phyloP scores from a whole-genome alignment of 164 flowering plant genomes.

The Aristolochia fimbriata region DNA sequence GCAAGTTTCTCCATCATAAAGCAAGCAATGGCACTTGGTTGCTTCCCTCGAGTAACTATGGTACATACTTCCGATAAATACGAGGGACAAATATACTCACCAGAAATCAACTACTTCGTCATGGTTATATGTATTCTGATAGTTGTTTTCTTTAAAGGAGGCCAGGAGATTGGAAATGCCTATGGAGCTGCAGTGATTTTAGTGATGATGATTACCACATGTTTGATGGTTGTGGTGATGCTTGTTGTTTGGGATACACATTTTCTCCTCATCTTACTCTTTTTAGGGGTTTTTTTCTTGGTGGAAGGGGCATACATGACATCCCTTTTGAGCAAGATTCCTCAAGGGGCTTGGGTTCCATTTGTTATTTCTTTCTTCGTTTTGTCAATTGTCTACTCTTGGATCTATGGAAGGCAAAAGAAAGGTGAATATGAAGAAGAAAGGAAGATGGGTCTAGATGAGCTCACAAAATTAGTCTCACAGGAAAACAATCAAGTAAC shows the following conservation, averaged over 20 bases:
- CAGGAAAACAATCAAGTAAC: not conserved
- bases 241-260: conserved; percentile 18
- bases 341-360: conserved; percentile 23
- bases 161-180: conserved; percentile 18
- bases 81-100: conserved; percentile 80
- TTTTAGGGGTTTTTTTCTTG: conserved; percentile 6
- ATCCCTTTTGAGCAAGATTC: conserved; percentile 17
- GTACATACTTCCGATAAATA: conserved; percentile 75
- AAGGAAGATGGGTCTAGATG: conserved; percentile 10
- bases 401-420: conserved; percentile 22
- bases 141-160: not conserved
- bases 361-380: conserved; percentile 16
- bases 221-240: conserved; percentile 16
- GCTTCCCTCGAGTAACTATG: conserved; percentile 81
- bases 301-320: conserved; percentile 20
- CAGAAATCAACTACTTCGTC: conserved; percentile 86
- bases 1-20: conserved; percentile 79
- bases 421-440: conserved; percentile 12
- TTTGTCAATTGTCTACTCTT: conserved; percentile 11
- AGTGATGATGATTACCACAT: conserved; percentile 24
- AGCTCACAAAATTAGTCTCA: conserved; percentile 11
- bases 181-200: conserved; percentile 21
- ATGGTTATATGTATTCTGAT: conserved; percentile 52
- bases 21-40: conserved; percentile 84
- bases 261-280: conserved; percentile 6